phyloP scores from a whole-genome alignment of 176 grass and related monocot species.

The Ensete glaucum region DNA sequence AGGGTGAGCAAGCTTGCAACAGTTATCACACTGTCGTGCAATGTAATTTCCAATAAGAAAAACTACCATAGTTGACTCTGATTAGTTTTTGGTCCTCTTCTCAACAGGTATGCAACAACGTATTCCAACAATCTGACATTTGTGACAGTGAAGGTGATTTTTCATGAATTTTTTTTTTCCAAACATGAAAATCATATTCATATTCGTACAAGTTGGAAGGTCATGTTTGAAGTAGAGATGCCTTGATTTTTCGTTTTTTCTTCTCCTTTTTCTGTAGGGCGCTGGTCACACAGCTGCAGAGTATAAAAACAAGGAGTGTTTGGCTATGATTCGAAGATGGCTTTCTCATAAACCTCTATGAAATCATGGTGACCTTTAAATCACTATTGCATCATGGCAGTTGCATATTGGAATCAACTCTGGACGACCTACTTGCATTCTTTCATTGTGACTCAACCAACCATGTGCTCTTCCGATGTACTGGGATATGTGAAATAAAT shows the following conservation, averaged over 20 bases:
- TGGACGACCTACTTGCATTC: too few species aligned
- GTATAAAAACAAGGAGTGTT: constrained; percentile 28
- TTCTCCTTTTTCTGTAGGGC: neutral
- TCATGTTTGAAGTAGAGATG: neutral
- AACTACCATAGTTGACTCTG: neutral
- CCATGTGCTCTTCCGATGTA: too few species aligned
- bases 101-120: neutral
- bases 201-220: too few species aligned
- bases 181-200: neutral
- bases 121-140: constrained; percentile 4
- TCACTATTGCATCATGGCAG: too few species aligned
- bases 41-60: too few species aligned
- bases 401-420: too few species aligned
- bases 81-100: neutral
- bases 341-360: constrained; percentile 19
- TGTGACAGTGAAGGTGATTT: neutral
- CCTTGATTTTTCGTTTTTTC: neutral
- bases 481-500: too few species aligned
- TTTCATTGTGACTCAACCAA: too few species aligned
- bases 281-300: constrained; percentile 39
- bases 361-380: neutral
- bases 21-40: too few species aligned
- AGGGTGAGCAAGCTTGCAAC: constrained; percentile 19
- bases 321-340: constrained; percentile 33
- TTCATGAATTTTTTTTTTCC: neutral